Evolutionary conservation across 495 filamentous ascomycete species (phyloP).

Genomic region (Trichoderma asperelloides): DNA sequence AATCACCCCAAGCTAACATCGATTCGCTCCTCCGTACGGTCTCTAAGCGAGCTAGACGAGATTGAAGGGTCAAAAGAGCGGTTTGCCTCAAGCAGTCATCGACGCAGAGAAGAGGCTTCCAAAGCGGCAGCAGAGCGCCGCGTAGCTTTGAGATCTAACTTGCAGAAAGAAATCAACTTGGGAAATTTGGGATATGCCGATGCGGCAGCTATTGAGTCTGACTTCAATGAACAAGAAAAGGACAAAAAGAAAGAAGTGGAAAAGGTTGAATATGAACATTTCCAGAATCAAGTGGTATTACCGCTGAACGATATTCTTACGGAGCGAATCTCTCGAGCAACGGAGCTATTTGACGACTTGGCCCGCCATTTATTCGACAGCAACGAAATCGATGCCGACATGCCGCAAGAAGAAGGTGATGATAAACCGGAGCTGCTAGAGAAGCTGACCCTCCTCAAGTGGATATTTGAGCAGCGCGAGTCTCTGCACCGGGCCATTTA

Average conservation of each 20-base stretch:
- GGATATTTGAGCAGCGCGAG: constrained; percentile 93
- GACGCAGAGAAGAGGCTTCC: constrained; percentile 34
- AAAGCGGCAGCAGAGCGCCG: constrained; percentile 34
- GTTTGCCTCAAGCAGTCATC: constrained; percentile 38
- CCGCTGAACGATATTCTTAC: constrained; percentile 68
- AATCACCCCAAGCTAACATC: constrained; percentile 79
- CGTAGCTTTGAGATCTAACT: constrained; percentile 44
- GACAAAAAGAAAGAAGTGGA: constrained; percentile 50
- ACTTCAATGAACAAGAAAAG: constrained; percentile 56
- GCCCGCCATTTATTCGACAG: constrained; percentile 64
- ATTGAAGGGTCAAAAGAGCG: constrained; percentile 57
- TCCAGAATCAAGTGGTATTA: constrained; percentile 64
- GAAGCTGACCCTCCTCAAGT: constrained; percentile 89
- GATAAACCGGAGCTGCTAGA: constrained; percentile 91
- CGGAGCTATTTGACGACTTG: constrained; percentile 61
- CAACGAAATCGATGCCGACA: constrained; percentile 61
- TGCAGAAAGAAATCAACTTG: constrained; percentile 63
- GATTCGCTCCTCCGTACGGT: constrained; percentile 65
- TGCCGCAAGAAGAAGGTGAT: constrained; percentile 87
- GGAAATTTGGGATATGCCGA: constrained; percentile 72
- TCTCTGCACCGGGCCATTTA: constrained; percentile 74
- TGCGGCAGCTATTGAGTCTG: constrained; percentile 61
- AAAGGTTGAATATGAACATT: constrained; percentile 66
- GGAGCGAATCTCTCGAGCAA: constrained; percentile 51
- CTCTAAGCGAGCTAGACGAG: constrained; percentile 66